Percentiles rank a stretch among this genome's conserved stretches.
phyloP scores from a whole-genome alignment of 805 yeast genomes.

The Isabelozyma gotoi region DNA sequence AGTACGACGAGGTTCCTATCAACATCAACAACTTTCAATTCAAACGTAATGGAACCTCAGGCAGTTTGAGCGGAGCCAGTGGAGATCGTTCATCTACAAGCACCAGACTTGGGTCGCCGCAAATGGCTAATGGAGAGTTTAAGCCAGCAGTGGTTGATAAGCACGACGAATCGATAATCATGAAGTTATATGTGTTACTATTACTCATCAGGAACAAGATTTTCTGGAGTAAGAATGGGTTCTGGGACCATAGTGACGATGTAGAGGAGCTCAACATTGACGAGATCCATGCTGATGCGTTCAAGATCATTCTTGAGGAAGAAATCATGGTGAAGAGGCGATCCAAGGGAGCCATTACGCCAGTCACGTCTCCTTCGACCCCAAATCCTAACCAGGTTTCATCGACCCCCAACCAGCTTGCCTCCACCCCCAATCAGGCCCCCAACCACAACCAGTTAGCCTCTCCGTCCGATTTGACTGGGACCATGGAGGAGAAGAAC shows the following conservation, averaged over 20 bases:
- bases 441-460: not conserved
- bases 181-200: slow-evolving; percentile 53
- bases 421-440: slow-evolving; percentile 1
- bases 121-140: not conserved
- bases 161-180: slow-evolving; percentile 32
- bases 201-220: slow-evolving; percentile 64
- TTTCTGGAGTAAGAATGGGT: slow-evolving; percentile 82
- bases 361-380: not conserved
- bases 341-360: not conserved
- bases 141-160: slow-evolving; percentile 9
- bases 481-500: not conserved
- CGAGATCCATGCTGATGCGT: slow-evolving; percentile 20
- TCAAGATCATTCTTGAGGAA: slow-evolving; percentile 7
- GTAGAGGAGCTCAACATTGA: slow-evolving; percentile 26
- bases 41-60: slow-evolving; percentile 16
- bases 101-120: not conserved
- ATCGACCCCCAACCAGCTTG: too few species aligned
- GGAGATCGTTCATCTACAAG: not conserved
- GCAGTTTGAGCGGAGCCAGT: not conserved
- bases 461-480: not conserved
- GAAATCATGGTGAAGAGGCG: slow-evolving; percentile 1
- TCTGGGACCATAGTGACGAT: slow-evolving; percentile 59
- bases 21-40: slow-evolving; percentile 21
- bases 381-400: not conserved
- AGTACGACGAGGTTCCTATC: slow-evolving; percentile 23